These are phyloP conservation scores for Cyclostephanos tholiformis DNA, from an alignment of 108 stramenopile genomes.

Conservation along the genomic window DNA sequence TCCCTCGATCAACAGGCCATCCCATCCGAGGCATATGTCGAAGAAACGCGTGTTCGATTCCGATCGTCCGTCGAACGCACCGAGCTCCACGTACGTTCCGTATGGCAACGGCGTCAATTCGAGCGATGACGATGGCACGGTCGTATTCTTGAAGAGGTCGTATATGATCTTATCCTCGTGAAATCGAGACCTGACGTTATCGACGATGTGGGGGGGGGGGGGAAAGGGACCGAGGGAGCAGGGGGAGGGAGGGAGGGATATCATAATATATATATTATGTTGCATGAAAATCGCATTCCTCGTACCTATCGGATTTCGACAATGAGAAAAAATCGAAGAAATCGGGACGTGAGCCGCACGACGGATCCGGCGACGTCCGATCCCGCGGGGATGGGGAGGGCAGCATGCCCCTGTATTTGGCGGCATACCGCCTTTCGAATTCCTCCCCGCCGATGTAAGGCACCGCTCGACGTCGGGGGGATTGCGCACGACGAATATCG, in stretches of 20 bases:
- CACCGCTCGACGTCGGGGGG: background rate
- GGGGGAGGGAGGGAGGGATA: too few relatives aligned
- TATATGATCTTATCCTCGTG: constrained; percentile 20
- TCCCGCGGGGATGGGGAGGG: background rate
- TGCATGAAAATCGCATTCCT: too few relatives aligned
- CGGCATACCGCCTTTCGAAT: background rate
- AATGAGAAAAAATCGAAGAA: constrained; percentile 9
- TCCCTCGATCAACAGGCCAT: constrained; percentile 45
- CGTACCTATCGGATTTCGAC: constrained; percentile 9
- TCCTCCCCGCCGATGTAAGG: background rate
- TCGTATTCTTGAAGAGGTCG: constrained; percentile 15
- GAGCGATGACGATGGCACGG: background rate
- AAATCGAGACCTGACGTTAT: constrained; percentile 6
- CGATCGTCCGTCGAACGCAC: constrained; percentile 57
- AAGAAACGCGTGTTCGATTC: constrained; percentile 57
- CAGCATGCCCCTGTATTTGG: background rate
- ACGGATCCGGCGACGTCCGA: background rate
- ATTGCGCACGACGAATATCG: background rate
- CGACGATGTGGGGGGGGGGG: background rate
- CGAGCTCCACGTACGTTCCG: constrained; percentile 62
- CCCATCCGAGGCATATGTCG: constrained; percentile 51
- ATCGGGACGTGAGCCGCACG: constrained; percentile 6
- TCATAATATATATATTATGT: background rate
- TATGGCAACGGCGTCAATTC: background rate
- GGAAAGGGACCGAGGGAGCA: too few relatives aligned